Evolutionary conservation across 78 protist genomes (phyloP), one percentile per base, ranked within the genome.

Genomic region (Chrysochromulina tobinii): DNA sequence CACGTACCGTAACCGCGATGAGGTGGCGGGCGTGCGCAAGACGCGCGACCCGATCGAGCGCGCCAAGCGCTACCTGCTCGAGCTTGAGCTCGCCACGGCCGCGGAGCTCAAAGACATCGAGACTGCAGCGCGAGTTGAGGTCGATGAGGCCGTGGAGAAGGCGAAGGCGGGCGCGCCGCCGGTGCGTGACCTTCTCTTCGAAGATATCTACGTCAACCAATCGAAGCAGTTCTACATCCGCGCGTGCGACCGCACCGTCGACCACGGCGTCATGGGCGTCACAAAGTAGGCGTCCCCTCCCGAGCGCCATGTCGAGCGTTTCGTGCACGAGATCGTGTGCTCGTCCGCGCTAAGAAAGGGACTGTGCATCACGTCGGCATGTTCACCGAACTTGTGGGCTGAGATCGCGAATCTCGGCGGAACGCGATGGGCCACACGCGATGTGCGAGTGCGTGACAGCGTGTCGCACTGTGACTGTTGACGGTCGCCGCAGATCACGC

Each of bases 101-200:
- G 98, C 91, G 1, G 97, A 97, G 86, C 59, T 97, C 89, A 93
- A 93, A 93, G 94, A 59, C 58, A 6, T 94, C 58, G 97, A 96
- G 38, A 81, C 69, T 85, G 53, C 1, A 53, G 68, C 87, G 77
- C 55, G 67, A 11, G 18, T 0, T 38, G 90, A 81, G 87, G 95
- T 96, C 75, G 96, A 96, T 23, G 96, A 18, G 55, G 99, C 97
- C 4, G 94, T 95, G 25, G 96, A 91, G 68, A 7, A 14, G 15
- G 97, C 98, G 51, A 90, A 89, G 89, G 92, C 21, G n/a, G 61
- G 92, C 20, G 95, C 97, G 27, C 69, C 84, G 73, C 93, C 96
- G 54, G 57, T 17, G 11, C 59, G 12, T 23, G 51, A 73, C 27
- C 96, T 93, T 88, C 94, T 94, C 57, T 92, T 3, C 93, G 89